Evolutionary conservation across 306 rosid species (phyloP), one percentile per base, ranked within the genome.

Genomic region (Coriaria nepalensis): DNA sequence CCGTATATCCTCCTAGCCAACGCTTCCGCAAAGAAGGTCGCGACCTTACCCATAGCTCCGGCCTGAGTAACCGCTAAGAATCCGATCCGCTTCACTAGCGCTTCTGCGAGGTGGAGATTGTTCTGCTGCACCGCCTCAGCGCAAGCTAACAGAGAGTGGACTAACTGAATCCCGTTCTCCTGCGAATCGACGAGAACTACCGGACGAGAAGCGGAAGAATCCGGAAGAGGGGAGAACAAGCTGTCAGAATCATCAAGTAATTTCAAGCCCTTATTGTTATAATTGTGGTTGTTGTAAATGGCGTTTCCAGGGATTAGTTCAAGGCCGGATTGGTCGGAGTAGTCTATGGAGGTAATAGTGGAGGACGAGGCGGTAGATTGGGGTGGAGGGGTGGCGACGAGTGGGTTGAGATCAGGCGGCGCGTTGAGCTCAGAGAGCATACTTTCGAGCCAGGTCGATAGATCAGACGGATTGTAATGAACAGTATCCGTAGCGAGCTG

Each of bases 21-120:
- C 0, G 86, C 98, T 62, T 85, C 93, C 2, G 98, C 94, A 41
- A 85, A 90, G 64, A 64, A 85, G 4, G 85, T 79, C 6, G 98
- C 96, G 0, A 90, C 98, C 35, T 90, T 90, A 5, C 87, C 42
- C 98, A 90, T 85, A 4, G 94, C 93, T 8, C 98, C 98, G 2
- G 80, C 81, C 40, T 90, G 98, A 0, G 98, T 81, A 2, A 59
- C 43, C 0, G 96, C 94, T 0, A 90, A 47, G 50, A 46, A 71
- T 1, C 90, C 78, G 78, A 85, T 85, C 74, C 87, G 87, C 45
- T 86, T 82, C 2, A 90, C 83, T 2, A 90, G 59, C 5, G 77
- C 94, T 38, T 90, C 88, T 0, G 95, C 96, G 0, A 77, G 53
- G 4, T 43, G 9, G 4, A 85, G 74, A 32, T 78, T 77, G 65